Conservation (phyloP, 306 rosid species). For the Citrullus colocynthis region DNA sequence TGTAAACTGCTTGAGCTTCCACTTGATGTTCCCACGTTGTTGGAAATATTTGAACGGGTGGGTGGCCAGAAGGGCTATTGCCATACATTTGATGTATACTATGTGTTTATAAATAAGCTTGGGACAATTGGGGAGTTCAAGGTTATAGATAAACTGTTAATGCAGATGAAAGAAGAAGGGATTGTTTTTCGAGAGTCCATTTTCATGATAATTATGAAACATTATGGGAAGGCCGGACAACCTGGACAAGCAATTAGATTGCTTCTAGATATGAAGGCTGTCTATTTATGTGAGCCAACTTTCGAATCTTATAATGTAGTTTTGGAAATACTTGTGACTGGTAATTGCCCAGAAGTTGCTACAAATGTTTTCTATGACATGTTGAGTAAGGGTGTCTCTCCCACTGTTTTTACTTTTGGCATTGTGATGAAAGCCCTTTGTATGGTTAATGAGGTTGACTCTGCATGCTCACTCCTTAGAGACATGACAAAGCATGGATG, state of each 20-base stretch:
- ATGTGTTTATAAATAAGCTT: constrained; percentile 56
- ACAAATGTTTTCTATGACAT: constrained; percentile 77
- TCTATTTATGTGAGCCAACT: constrained; percentile 54
- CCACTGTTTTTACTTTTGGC: constrained; percentile 58
- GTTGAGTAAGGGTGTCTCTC: constrained; percentile 67
- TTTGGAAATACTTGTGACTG: constrained; percentile 50
- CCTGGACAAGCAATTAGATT: constrained; percentile 88
- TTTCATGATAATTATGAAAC: constrained; percentile 59
- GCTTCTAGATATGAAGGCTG: constrained; percentile 68
- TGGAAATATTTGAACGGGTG: constrained; percentile 57
- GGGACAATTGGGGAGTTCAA: constrained; percentile 62
- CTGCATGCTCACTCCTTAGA: constrained; percentile 70
- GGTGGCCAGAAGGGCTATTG: constrained; percentile 61
- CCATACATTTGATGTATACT: constrained; percentile 59
- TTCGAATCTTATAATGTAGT: constrained; percentile 74
- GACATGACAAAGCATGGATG: constrained; percentile 90
- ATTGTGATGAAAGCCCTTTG: constrained; percentile 76
- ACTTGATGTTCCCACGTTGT: constrained; percentile 55
- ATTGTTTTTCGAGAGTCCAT: constrained; percentile 56
- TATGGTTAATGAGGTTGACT: constrained; percentile 62
- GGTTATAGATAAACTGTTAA: constrained; percentile 45
- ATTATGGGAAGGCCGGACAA: constrained; percentile 57
- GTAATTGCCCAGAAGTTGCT: constrained; percentile 56
- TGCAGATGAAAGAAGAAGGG: constrained; percentile 70
- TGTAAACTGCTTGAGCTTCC: constrained; percentile 61